Percentiles rank a stretch among this genome's conserved stretches.
Evolutionary conservation across 345 rosid species (phyloP).

Genomic region (Gossypium thurberi): DNA sequence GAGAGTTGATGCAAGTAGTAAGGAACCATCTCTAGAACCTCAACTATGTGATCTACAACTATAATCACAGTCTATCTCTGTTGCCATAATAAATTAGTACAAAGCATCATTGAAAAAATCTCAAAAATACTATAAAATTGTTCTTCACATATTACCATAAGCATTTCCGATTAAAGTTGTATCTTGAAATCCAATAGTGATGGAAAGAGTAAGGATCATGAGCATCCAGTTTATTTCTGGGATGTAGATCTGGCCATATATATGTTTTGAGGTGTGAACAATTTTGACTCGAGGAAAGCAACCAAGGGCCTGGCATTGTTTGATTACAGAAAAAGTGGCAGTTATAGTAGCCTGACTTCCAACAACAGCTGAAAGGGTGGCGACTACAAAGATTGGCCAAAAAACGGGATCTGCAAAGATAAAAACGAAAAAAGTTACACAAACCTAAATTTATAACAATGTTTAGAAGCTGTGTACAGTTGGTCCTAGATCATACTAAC

Average conservation of each 20-base stretch:
- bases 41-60: not conserved
- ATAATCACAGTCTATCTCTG: not conserved
- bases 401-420: conserved; percentile 50
- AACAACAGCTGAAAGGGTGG: conserved; percentile 82
- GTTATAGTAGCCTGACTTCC: conserved; percentile 86
- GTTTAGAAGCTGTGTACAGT: not conserved
- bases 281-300: conserved; percentile 94
- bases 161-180: conserved; percentile 85
- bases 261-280: conserved; percentile 77
- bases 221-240: conserved; percentile 96
- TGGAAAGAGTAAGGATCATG: conserved; percentile 75
- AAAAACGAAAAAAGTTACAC: conserved; percentile 13
- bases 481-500: conserved; percentile 31
- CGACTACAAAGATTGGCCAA: conserved; percentile 86
- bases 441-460: conserved; percentile 3
- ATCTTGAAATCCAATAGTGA: conserved; percentile 70
- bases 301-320: conserved; percentile 90
- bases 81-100: too few relatives aligned
- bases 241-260: conserved; percentile 86
- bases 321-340: conserved; percentile 78
- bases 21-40: not conserved
- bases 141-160: conserved; percentile 45
- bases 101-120: not conserved
- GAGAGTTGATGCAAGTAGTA: not conserved
- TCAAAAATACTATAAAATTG: too few relatives aligned